Conservation (phyloP, 306 rosid species). For the Prunus salicina region DNA sequence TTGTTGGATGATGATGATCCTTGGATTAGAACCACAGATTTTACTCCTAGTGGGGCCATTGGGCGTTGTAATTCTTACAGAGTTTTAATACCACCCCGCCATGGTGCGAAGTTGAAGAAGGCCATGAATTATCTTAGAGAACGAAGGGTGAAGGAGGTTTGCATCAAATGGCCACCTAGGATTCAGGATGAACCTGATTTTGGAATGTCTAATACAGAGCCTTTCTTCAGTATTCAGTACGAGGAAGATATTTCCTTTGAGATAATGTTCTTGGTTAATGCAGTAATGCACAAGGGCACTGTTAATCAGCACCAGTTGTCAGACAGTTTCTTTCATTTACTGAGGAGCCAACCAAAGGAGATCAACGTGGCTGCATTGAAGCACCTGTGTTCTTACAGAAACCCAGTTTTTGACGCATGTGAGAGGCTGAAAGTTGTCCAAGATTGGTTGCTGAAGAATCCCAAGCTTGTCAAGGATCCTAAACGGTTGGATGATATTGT, state of each 20-base stretch:
- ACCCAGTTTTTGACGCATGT: conserved; percentile 59
- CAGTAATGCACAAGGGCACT: conserved; percentile 61
- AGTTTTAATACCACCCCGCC: conserved; percentile 71
- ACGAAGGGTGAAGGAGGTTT: conserved; percentile 43
- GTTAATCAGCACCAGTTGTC: conserved; percentile 63
- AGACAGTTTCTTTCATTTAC: conserved; percentile 48
- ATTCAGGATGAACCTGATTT: conserved; percentile 58
- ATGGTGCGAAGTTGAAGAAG: conserved; percentile 55
- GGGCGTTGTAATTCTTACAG: conserved; percentile 71
- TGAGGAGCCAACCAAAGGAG: conserved; percentile 54
- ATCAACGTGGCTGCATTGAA: conserved; percentile 76
- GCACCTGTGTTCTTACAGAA: conserved; percentile 59
- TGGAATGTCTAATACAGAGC: conserved; percentile 46
- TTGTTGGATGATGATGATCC: conserved; percentile 90
- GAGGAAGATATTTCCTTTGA: conserved; percentile 53
- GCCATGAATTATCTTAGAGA: conserved; percentile 50
- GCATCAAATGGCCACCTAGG: conserved; percentile 34
- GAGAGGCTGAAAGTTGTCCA: conserved; percentile 58
- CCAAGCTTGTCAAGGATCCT: conserved; percentile 56
- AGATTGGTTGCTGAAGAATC: conserved; percentile 65
- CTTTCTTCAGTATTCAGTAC: conserved; percentile 52
- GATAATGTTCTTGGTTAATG: conserved; percentile 65
- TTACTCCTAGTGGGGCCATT: conserved; percentile 79
- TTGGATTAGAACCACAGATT: conserved; percentile 88
- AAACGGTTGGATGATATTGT: conserved; percentile 51